Conservation (phyloP, 2,329 filamentous ascomycete species). For the Nothophaeocryptopus gaeumannii region DNA sequence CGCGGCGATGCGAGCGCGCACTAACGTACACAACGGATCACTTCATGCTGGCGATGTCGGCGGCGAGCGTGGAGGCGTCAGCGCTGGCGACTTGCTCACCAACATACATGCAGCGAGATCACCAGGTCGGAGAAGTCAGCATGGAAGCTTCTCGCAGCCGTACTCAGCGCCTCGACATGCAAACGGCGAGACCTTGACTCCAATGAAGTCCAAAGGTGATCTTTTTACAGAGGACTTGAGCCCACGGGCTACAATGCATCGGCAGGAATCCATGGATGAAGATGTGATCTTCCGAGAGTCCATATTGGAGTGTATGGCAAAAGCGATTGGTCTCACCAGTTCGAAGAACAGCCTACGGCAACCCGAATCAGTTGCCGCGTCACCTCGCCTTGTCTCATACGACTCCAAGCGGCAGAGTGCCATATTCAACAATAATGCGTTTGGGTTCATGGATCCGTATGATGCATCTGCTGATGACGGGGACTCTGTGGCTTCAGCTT, state of each 20-base stretch:
- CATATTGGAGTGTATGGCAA: slow-evolving; percentile 93
- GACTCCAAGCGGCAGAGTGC: slow-evolving; percentile 79
- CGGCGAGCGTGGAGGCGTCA: slow-evolving; percentile 42
- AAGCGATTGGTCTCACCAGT: slow-evolving; percentile 78
- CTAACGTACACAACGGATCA: slow-evolving; percentile 35
- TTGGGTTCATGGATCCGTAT: slow-evolving; percentile 37
- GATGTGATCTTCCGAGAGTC: slow-evolving; percentile 85
- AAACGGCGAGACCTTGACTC: slow-evolving; percentile 39
- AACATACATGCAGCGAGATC: slow-evolving; percentile 70
- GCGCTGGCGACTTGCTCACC: slow-evolving; percentile 68
- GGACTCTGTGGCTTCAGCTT: slow-evolving; percentile 67
- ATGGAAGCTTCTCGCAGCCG: slow-evolving; percentile 48
- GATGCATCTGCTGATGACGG: slow-evolving; percentile 88
- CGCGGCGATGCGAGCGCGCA: slow-evolving; percentile 64
- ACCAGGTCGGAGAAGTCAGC: slow-evolving; percentile 45
- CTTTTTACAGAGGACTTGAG: slow-evolving; percentile 37
- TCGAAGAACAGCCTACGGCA: slow-evolving; percentile 64
- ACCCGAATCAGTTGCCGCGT: slow-evolving; percentile 75
- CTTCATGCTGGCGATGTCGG: slow-evolving; percentile 22
- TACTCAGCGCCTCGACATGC: slow-evolving; percentile 40
- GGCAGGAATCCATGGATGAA: slow-evolving; percentile 81
- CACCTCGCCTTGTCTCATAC: slow-evolving; percentile 78
- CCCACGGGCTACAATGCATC: slow-evolving; percentile 52
- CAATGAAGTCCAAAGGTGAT: slow-evolving; percentile 42
- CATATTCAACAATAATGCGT: slow-evolving; percentile 78